Percentiles rank a stretch among this genome's conserved stretches.
These are phyloP conservation scores for Backusella tarrabulga DNA, from an alignment of 192 early-diverging fungal genomes.

Conservation along the genomic window DNA sequence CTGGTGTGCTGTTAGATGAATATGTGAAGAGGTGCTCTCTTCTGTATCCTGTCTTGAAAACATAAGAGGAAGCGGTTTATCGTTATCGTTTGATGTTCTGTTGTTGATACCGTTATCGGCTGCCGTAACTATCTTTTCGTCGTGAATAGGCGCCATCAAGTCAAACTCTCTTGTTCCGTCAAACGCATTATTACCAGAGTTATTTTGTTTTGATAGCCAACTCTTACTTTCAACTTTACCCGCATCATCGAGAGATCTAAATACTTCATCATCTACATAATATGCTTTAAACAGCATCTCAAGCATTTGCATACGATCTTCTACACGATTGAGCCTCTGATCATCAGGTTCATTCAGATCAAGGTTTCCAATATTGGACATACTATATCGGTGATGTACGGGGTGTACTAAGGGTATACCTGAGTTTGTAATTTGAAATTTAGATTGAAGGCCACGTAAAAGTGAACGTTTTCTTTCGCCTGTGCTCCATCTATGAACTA, in stretches of 20 bases:
- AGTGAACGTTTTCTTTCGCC: constrained; percentile 28
- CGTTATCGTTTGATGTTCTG: neutral
- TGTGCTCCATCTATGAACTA: constrained; percentile 34
- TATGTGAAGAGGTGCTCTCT: neutral
- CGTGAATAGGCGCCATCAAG: neutral
- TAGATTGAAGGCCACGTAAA: constrained; percentile 6
- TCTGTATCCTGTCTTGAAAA: neutral
- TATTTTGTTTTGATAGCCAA: neutral
- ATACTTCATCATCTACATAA: constrained; percentile 25
- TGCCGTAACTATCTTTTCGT: neutral
- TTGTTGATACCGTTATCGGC: neutral
- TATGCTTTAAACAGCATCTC: constrained; percentile 27
- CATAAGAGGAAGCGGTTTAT: neutral
- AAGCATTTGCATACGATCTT: constrained; percentile 20
- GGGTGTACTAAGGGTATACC: constrained; percentile 24
- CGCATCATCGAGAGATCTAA: constrained; percentile 16
- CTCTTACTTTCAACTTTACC: neutral
- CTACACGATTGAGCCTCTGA: constrained; percentile 17
- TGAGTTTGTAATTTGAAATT: constrained; percentile 12
- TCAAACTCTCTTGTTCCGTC: neutral
- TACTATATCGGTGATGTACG: constrained; percentile 12
- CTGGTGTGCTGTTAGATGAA: neutral
- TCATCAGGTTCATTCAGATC: constrained; percentile 10
- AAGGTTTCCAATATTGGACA: neutral
- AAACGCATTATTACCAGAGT: neutral